These are phyloP conservation scores for Xylariales sp. DNA, from an alignment of 2,329 filamentous ascomycete species.

Conservation along the genomic window DNA sequence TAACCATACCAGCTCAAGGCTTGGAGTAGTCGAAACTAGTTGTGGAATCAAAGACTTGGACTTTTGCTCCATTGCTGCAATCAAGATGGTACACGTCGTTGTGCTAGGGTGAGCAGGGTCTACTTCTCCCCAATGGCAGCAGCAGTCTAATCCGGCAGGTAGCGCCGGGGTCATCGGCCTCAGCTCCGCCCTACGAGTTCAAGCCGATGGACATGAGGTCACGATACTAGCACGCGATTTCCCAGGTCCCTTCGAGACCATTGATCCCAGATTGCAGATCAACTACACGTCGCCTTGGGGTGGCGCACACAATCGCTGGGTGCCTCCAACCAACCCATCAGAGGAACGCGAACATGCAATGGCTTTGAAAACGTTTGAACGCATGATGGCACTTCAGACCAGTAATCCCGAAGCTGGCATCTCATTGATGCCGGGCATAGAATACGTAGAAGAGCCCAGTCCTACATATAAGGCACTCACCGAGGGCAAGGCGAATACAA, in stretches of 20 bases:
- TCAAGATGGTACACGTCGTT: too few relatives aligned
- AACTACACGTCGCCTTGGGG: constrained; percentile 56
- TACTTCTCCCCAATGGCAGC: constrained; percentile 1
- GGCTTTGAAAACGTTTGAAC: constrained; percentile 36
- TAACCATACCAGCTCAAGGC: too few relatives aligned
- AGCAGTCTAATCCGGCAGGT: neutral
- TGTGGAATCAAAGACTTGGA: too few relatives aligned
- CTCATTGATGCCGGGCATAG: constrained; percentile 43
- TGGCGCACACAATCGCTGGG: constrained; percentile 51
- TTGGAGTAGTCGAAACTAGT: too few relatives aligned
- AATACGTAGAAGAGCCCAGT: constrained; percentile 44
- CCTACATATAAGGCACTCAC: constrained; percentile 35
- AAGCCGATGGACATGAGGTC: constrained; percentile 33
- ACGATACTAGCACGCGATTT: constrained; percentile 43
- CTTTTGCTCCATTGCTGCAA: too few relatives aligned
- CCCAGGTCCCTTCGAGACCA: constrained; percentile 40
- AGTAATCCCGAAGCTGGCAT: constrained; percentile 38
- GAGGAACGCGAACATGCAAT: constrained; percentile 38
- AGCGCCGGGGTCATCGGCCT: constrained; percentile 52
- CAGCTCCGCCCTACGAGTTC: constrained; percentile 41
- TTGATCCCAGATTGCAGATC: constrained; percentile 34
- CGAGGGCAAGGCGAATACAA: constrained; percentile 22
- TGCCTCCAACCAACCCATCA: constrained; percentile 32
- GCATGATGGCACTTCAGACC: constrained; percentile 32
- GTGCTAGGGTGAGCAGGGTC: too few relatives aligned